These are phyloP conservation scores for Fusarium pilosicola DNA, from an alignment of 2,329 filamentous ascomycete genomes.

Conservation along the genomic window DNA sequence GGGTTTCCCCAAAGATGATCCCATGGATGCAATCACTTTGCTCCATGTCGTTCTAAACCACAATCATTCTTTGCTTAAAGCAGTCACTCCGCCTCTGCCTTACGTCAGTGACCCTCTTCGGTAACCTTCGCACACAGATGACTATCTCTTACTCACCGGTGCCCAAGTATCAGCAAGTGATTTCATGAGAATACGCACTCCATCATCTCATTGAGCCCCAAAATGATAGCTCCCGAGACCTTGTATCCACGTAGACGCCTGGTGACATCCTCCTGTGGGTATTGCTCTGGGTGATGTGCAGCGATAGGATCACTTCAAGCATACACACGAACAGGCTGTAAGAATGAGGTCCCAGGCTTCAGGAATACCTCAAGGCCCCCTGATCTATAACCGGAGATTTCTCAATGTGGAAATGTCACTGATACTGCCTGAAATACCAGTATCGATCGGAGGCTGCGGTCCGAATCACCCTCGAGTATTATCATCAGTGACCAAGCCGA, in stretches of 20 bases:
- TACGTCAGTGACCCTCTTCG: not conserved
- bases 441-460: not conserved
- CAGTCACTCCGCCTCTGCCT: not conserved
- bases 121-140: no score
- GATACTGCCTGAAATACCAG: not conserved
- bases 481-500: not conserved
- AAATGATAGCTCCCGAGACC: accelerated
- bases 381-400: not conserved
- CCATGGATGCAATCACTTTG: accelerated
- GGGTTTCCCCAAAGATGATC: not conserved
- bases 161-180: no score
- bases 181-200: accelerated
- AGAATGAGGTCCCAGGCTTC: not conserved
- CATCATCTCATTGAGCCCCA: accelerated
- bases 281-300: not conserved
- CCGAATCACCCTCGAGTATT: not conserved
- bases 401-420: not conserved
- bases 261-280: not conserved
- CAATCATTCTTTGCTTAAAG: not conserved
- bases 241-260: not conserved
- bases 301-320: not conserved
- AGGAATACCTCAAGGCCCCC: not conserved
- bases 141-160: not conserved
- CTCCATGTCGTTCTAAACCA: no score
- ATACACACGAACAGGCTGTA: not conserved